Percentiles rank a stretch among this genome's conserved stretches.
phyloP scores from a whole-genome alignment of 495 filamentous ascomycete genomes.

The Aspergillus heteromorphus region DNA sequence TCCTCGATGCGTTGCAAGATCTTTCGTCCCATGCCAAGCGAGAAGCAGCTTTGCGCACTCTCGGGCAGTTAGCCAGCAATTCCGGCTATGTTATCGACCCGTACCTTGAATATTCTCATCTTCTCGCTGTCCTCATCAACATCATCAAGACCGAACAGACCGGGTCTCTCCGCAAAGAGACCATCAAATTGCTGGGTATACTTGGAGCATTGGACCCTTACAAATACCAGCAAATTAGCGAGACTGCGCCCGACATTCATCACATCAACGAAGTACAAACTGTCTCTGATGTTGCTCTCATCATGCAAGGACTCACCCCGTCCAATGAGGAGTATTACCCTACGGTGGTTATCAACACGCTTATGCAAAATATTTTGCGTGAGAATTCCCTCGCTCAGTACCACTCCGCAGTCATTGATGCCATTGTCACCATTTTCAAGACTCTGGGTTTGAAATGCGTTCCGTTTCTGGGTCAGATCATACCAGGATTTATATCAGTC shows the following conservation, averaged over 20 bases:
- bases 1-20: conserved; percentile 88
- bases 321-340: conserved; percentile 98
- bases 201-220: conserved; percentile 96
- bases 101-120: conserved; percentile 87
- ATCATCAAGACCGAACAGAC: conserved; percentile 90
- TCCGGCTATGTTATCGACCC: conserved; percentile 97
- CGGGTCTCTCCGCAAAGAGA: conserved; percentile 79
- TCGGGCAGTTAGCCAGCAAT: conserved; percentile 89
- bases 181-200: conserved; percentile 92
- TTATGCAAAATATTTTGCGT: conserved; percentile 79
- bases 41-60: conserved; percentile 81
- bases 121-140: conserved; percentile 84
- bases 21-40: conserved; percentile 82
- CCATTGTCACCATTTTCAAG: conserved; percentile 97
- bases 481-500: conserved; percentile 86
- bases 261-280: conserved; percentile 52
- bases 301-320: conserved; percentile 96
- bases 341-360: conserved; percentile 92
- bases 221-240: conserved; percentile 69
- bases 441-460: conserved; percentile 94
- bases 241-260: conserved; percentile 44
- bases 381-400: conserved; percentile 83
- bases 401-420: conserved; percentile 94
- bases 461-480: conserved; percentile 83
- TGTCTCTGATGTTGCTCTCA: conserved; percentile 89